Evolutionary conservation across 2,329 filamentous ascomycete genomes (phyloP).

Genomic region (Boeremia exigua): DNA sequence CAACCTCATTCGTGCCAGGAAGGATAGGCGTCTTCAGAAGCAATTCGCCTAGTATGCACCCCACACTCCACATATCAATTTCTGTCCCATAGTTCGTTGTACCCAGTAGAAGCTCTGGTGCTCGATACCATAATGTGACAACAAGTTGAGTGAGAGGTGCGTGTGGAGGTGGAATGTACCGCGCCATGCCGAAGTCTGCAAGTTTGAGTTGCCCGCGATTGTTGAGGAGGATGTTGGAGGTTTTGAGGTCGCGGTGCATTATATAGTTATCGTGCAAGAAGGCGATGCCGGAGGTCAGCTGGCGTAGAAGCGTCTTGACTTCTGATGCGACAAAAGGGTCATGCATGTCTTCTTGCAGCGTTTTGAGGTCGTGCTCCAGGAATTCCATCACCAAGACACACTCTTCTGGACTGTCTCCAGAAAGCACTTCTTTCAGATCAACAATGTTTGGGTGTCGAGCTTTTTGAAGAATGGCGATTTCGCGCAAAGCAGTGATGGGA

Average conservation of each 20-base stretch:
- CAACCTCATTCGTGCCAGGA: conserved; percentile 90
- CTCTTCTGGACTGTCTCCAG: conserved; percentile 69
- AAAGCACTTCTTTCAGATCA: conserved; percentile 79
- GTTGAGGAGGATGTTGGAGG: conserved; percentile 75
- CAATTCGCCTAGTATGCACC: conserved; percentile 94
- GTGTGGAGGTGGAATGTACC: conserved; percentile 73
- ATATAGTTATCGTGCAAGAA: conserved; percentile 93
- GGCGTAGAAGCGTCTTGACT: conserved; percentile 85
- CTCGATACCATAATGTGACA: conserved; percentile 95
- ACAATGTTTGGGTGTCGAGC: conserved; percentile 86
- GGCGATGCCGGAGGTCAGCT: conserved; percentile 78
- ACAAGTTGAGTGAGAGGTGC: conserved; percentile 88
- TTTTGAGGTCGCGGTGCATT: conserved; percentile 58
- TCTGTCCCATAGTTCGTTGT: conserved; percentile 74
- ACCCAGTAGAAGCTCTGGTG: conserved; percentile 88
- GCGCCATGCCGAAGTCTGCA: conserved; percentile 97
- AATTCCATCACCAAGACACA: conserved; percentile 97
- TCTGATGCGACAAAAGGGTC: conserved; percentile 93
- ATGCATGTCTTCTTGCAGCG: conserved; percentile 89
- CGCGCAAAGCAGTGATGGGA: conserved; percentile 88
- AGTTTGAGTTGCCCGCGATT: conserved; percentile 95
- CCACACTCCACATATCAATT: conserved; percentile 95
- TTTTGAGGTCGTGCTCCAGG: conserved; percentile 94
- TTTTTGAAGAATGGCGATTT: conserved; percentile 89
- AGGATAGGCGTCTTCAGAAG: conserved; percentile 82